phyloP scores from a whole-genome alignment of 2,329 filamentous ascomycete species.

The Stemphylium lycopersici region DNA sequence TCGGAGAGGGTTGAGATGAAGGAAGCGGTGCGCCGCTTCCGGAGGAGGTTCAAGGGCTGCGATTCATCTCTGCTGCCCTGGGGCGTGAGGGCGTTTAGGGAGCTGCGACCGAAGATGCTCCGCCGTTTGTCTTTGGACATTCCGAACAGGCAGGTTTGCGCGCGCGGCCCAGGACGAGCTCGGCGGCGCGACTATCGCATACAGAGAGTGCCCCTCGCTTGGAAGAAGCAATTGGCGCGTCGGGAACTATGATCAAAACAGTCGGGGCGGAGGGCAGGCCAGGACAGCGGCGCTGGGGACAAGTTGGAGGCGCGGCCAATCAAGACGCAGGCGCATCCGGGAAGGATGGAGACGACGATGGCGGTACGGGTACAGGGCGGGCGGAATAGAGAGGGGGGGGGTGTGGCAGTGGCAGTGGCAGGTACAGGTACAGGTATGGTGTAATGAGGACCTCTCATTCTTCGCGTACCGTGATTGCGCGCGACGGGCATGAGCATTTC shows the following conservation, averaged over 20 bases:
- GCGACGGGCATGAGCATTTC: conserved; percentile 3
- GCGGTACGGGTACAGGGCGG: conserved; percentile 3
- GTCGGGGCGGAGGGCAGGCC: conserved; percentile 1
- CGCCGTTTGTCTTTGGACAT: conserved; percentile 48
- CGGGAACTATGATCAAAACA: neutral
- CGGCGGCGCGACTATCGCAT: conserved; percentile 32
- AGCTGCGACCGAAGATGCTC: conserved; percentile 46
- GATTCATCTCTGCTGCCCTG: conserved; percentile 41
- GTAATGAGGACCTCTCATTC: conserved; percentile 15
- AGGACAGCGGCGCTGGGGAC: conserved; percentile 3
- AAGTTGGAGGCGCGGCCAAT: conserved; percentile 9
- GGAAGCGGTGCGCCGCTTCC: conserved; percentile 47
- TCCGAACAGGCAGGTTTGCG: conserved; percentile 28
- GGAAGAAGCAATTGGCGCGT: conserved; percentile 16
- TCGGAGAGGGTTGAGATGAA: conserved; percentile 44
- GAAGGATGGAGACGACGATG: conserved; percentile 8
- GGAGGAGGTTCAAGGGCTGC: conserved; percentile 44
- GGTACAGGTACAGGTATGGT: conserved; percentile 1
- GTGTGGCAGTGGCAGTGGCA: neutral
- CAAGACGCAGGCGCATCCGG: conserved; percentile 16
- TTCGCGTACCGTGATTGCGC: conserved; percentile 15
- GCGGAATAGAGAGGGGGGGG: conserved; percentile 3
- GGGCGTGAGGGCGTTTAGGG: conserved; percentile 40
- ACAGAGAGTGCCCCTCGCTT: conserved; percentile 19
- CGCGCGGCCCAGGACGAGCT: conserved; percentile 40